These are phyloP conservation scores for Coemansia aciculifera DNA, from an alignment of 192 early-diverging fungal genomes.

Conservation along the genomic window DNA sequence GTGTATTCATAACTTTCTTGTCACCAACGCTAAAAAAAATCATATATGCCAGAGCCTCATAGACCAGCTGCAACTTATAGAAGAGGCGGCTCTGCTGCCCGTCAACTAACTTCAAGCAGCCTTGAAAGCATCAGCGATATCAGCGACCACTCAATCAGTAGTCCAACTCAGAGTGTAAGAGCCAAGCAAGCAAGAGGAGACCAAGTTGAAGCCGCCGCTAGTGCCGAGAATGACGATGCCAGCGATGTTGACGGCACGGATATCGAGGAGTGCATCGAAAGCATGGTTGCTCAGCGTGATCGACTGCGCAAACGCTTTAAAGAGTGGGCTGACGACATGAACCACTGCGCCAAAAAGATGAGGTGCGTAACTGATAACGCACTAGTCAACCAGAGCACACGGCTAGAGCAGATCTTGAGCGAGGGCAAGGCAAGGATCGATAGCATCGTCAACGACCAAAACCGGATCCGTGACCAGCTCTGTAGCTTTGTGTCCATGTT, in stretches of 20 bases:
- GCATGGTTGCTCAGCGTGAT: constrained; percentile 37
- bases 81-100: not conserved
- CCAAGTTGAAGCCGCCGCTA: not conserved
- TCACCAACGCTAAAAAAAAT: no score
- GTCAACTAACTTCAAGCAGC: not conserved
- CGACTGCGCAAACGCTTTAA: constrained; percentile 49
- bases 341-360: constrained; percentile 20
- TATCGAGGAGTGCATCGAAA: constrained; percentile 28
- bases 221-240: not conserved
- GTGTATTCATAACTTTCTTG: not conserved
- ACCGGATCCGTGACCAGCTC: constrained; percentile 34
- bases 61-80: not conserved
- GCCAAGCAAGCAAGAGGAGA: not conserved
- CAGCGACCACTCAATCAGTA: not conserved
- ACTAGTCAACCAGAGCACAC: constrained; percentile 47
- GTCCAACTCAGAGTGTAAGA: not conserved
- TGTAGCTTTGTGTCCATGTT: constrained; percentile 44
- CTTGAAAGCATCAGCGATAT: constrained; percentile 13
- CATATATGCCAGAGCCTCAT: not conserved
- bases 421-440: constrained; percentile 38
- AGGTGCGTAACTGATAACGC: constrained; percentile 42
- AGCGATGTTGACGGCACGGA: not conserved
- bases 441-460: constrained; percentile 28
- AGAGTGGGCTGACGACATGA: constrained; percentile 35
- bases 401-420: constrained; percentile 34